These are phyloP conservation scores for Rosa chinensis DNA, from an alignment of 306 rosid species.

Conservation along the genomic window DNA sequence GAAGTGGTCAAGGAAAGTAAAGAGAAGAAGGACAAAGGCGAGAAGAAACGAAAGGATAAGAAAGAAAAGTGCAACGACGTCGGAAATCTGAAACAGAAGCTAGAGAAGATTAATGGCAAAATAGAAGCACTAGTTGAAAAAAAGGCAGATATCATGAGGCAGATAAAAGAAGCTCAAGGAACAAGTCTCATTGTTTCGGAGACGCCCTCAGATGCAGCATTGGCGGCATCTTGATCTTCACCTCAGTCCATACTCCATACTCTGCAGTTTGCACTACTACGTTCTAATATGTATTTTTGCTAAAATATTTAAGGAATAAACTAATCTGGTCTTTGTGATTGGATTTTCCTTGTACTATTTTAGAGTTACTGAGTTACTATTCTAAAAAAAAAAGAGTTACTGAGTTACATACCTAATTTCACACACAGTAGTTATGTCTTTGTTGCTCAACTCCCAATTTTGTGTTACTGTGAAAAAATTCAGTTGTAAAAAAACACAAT, in stretches of 20 bases:
- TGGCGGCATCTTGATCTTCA: conserved; percentile 7
- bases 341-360: background rate
- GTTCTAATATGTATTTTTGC: background rate
- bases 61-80: conserved; percentile 44
- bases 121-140: conserved; percentile 46
- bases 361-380: too few species aligned
- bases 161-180: conserved; percentile 58
- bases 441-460: too few species aligned
- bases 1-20: conserved; percentile 24
- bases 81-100: conserved; percentile 54
- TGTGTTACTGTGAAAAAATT: too few species aligned
- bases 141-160: conserved; percentile 48
- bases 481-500: too few species aligned
- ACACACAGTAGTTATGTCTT: too few species aligned
- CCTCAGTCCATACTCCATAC: background rate
- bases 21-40: conserved; percentile 41
- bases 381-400: too few species aligned
- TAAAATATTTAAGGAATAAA: background rate
- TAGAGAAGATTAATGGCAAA: conserved; percentile 55
- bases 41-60: conserved; percentile 50
- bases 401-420: too few species aligned
- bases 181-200: conserved; percentile 18
- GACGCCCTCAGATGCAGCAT: conserved; percentile 18
- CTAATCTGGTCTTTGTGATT: background rate
- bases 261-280: background rate